Conservation (phyloP, 306 rosid genomes). For the Mimosa pudica region DNA sequence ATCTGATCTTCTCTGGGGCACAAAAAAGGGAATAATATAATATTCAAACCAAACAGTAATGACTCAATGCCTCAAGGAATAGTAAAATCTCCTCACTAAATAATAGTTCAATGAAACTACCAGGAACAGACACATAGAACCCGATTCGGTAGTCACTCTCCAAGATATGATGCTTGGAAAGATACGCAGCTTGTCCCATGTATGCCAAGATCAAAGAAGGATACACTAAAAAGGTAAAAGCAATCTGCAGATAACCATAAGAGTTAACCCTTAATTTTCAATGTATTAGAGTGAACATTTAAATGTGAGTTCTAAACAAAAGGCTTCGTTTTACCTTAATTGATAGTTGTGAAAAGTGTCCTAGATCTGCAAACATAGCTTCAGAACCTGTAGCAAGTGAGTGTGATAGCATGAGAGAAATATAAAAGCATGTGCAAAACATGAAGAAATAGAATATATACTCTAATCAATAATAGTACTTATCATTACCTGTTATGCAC, state of each 20-base stretch:
- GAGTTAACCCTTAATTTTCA: slow-evolving; percentile 27
- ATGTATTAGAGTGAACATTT: neutral
- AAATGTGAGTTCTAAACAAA: slow-evolving; percentile 6
- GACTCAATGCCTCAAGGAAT: neutral
- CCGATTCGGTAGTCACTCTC: slow-evolving; percentile 76
- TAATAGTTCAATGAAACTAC: slow-evolving; percentile 48
- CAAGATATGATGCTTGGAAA: slow-evolving; percentile 70
- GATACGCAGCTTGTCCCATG: slow-evolving; percentile 99
- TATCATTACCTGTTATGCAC: slow-evolving; percentile 81
- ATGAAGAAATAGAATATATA: slow-evolving; percentile 26
- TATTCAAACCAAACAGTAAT: slow-evolving; percentile 30
- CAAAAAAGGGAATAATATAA: neutral
- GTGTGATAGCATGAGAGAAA: slow-evolving; percentile 37
- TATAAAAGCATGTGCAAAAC: slow-evolving; percentile 6
- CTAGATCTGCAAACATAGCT: slow-evolving; percentile 97
- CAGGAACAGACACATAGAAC: slow-evolving; percentile 93
- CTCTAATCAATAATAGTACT: neutral
- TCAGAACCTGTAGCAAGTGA: slow-evolving; percentile 72
- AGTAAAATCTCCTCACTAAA: neutral
- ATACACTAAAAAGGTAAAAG: slow-evolving; percentile 88
- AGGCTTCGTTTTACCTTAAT: slow-evolving; percentile 49
- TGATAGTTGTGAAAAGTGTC: slow-evolving; percentile 84
- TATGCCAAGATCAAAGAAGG: slow-evolving; percentile 90
- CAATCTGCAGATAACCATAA: slow-evolving; percentile 77
- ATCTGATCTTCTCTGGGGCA: slow-evolving; percentile 67